phyloP scores from a whole-genome alignment of 169 alveolate genomes.

The Plasmodium chabaudi region DNA sequence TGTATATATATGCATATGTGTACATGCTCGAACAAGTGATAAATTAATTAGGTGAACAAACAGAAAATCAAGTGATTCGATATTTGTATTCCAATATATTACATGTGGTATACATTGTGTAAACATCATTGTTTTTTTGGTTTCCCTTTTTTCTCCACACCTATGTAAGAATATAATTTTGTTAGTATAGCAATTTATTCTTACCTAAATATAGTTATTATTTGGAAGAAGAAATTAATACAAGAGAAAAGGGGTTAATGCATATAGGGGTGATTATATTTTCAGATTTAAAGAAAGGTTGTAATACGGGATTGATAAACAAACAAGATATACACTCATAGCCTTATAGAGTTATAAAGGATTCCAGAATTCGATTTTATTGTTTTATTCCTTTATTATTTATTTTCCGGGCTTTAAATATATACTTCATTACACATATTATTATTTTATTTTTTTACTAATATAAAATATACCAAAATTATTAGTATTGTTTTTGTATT shows the following conservation, averaged over 20 bases:
- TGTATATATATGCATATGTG: constrained; percentile 1
- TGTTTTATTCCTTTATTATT: no score
- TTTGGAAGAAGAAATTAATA: constrained; percentile 15
- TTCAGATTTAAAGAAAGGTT: no score
- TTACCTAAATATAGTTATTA: constrained; percentile 6
- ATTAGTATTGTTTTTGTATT: neutral
- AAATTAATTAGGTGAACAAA: constrained; percentile 1
- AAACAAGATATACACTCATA: no score
- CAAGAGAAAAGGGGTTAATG: neutral
- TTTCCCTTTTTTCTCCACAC: constrained; percentile 9
- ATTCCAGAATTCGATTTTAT: no score
- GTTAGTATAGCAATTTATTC: constrained; percentile 5
- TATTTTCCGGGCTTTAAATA: no score
- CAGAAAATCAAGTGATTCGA: neutral
- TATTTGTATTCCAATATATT: constrained; percentile 8
- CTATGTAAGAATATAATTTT: constrained; percentile 12
- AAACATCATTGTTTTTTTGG: constrained; percentile 3
- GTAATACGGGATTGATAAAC: no score
- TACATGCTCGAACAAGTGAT: neutral
- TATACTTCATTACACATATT: no score
- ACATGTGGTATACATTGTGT: no score
- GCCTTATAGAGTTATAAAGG: no score
- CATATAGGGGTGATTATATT: neutral
- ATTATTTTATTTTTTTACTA: no score
- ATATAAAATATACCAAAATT: no score